Conservation (phyloP, 345 rosid species). For the Reutealis trisperma region DNA sequence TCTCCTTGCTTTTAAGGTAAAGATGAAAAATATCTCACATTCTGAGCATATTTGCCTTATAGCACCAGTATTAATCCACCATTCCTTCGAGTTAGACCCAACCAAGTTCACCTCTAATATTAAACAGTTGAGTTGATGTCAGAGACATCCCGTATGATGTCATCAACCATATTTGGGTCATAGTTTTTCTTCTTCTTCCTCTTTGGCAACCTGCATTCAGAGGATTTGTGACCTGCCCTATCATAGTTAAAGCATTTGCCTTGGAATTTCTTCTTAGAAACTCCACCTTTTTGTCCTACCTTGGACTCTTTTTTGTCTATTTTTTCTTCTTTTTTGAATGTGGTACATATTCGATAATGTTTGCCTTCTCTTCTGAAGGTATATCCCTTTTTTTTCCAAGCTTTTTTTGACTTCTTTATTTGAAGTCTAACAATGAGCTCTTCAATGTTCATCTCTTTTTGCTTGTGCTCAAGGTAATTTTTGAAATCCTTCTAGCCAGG, state of each 20-base stretch:
- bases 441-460: not conserved
- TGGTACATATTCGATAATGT: not conserved
- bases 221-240: not conserved
- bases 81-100: too few species aligned
- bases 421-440: too few species aligned
- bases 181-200: not conserved
- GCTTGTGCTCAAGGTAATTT: not conserved
- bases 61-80: slow-evolving; percentile 6
- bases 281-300: too few species aligned
- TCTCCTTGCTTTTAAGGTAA: not conserved
- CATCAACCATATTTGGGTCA: not conserved
- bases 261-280: not conserved
- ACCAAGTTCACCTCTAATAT: too few species aligned
- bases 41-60: not conserved
- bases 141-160: too few species aligned
- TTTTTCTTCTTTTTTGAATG: too few species aligned
- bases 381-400: not conserved
- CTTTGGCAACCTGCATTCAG: not conserved
- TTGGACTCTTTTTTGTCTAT: too few species aligned
- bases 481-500: not conserved
- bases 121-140: too few species aligned
- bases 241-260: not conserved
- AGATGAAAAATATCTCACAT: too few species aligned
- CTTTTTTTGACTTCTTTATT: not conserved
- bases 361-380: not conserved